These are phyloP conservation scores for Metschnikowia peoriensis DNA, from an alignment of 805 yeast species.

Conservation along the genomic window DNA sequence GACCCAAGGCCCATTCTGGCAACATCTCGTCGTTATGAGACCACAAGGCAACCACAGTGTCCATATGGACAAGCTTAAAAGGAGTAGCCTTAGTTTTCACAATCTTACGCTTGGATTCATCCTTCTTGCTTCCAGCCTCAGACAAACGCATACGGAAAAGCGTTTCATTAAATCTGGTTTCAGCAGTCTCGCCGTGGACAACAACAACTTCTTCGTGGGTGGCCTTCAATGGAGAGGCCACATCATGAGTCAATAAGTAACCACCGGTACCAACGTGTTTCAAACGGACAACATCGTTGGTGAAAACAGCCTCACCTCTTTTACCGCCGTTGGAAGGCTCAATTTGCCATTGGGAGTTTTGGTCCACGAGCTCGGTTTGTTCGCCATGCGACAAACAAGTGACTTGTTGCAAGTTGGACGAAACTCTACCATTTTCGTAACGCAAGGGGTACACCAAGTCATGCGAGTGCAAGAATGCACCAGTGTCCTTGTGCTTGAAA, in stretches of 20 bases:
- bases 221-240: constrained; percentile 88
- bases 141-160: constrained; percentile 68
- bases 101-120: constrained; percentile 41
- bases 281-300: constrained; percentile 75
- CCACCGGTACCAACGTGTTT: constrained; percentile 81
- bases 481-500: constrained; percentile 76
- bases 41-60: constrained; percentile 92
- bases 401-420: constrained; percentile 93
- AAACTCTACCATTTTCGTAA: constrained; percentile 93
- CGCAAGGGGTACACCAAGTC: constrained; percentile 74
- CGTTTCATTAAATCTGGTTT: constrained; percentile 64
- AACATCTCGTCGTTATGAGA: constrained; percentile 78
- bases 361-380: constrained; percentile 38
- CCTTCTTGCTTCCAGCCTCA: constrained; percentile 34
- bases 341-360: constrained; percentile 83
- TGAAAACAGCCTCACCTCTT: constrained; percentile 40
- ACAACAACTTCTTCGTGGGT: constrained; percentile 94
- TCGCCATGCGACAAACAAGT: constrained; percentile 56
- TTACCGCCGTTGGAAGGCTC: constrained; percentile 54
- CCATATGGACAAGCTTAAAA: constrained; percentile 74
- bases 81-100: constrained; percentile 70
- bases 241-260: constrained; percentile 84
- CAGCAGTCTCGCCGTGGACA: constrained; percentile 58
- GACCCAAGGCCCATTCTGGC: constrained; percentile 94
- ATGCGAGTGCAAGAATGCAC: constrained; percentile 82